Evolutionary conservation across 2,329 filamentous ascomycete species (phyloP).

Genomic region (Fusarium nodosum): DNA sequence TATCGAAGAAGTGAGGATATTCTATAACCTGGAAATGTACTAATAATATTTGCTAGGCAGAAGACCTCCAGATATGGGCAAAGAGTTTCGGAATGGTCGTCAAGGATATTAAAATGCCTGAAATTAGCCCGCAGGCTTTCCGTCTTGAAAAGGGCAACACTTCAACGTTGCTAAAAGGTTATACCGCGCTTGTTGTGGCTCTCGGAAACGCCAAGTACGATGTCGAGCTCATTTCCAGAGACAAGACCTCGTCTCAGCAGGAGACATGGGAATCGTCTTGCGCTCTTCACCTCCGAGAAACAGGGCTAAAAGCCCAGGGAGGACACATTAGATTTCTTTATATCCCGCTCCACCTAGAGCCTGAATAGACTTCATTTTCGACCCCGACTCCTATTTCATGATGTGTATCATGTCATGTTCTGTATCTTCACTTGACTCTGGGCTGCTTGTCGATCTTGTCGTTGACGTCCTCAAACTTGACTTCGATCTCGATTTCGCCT

Average conservation of each 20-base stretch:
- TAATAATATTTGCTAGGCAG: constrained; percentile 36
- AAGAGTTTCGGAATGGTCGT: constrained; percentile 43
- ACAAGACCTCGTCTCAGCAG: constrained; percentile 40
- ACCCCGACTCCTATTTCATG: constrained; percentile 42
- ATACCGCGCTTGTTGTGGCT: constrained; percentile 47
- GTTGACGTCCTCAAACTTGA: constrained; percentile 22
- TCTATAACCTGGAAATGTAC: constrained; percentile 10
- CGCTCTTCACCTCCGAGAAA: constrained; percentile 47
- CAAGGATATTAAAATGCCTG: constrained; percentile 44
- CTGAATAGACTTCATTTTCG: constrained; percentile 29
- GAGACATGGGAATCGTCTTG: constrained; percentile 45
- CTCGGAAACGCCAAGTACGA: constrained; percentile 47
- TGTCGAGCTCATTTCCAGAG: constrained; percentile 45
- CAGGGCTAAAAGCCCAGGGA: constrained; percentile 44
- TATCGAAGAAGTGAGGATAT: background rate
- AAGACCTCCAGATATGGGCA: constrained; percentile 45
- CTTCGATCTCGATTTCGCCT: constrained; percentile 27
- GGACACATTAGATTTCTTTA: constrained; percentile 48
- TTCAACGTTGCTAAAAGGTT: constrained; percentile 47
- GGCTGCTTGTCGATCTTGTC: constrained; percentile 27
- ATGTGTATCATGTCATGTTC: constrained; percentile 50
- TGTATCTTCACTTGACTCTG: constrained; percentile 34
- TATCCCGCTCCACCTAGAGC: constrained; percentile 46
- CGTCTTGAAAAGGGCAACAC: constrained; percentile 48
- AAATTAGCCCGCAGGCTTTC: constrained; percentile 47